Conservation (phyloP, 1,284 basidiomycete genomes). For the Marasmius oreades region DNA sequence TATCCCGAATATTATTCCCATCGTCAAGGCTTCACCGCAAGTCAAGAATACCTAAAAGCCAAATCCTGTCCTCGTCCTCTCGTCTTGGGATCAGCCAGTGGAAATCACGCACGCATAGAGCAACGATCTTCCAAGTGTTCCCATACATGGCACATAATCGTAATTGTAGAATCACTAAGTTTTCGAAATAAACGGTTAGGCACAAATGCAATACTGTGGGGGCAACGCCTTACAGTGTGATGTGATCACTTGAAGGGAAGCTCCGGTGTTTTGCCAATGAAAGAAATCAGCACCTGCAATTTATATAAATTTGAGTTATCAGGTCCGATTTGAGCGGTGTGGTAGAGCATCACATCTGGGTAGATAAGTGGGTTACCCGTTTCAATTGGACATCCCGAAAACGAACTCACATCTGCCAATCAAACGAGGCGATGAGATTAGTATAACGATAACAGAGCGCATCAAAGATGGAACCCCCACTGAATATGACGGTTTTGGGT, state of each 20-base stretch:
- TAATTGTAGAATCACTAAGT: constrained; percentile 13
- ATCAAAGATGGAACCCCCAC: not conserved
- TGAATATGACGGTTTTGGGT: not conserved
- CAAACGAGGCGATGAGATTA: not conserved
- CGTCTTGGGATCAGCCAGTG: not conserved
- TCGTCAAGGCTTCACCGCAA: not conserved
- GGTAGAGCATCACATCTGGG: not conserved
- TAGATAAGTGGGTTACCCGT: not conserved
- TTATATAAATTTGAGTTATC: no score
- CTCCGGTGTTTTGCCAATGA: constrained; percentile 13
- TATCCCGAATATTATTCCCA: constrained; percentile 7
- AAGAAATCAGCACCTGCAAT: constrained; percentile 2
- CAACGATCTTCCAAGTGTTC: constrained; percentile 4
- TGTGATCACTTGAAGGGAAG: constrained; percentile 11
- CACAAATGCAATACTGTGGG: not conserved
- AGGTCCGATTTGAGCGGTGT: no score
- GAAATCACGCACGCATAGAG: not conserved
- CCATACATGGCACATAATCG: constrained; percentile 12
- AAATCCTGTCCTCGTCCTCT: not conserved
- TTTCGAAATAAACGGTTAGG: not conserved
- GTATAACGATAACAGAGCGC: not conserved
- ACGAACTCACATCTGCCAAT: not conserved
- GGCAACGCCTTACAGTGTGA: constrained; percentile 3
- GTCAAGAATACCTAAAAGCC: not conserved
- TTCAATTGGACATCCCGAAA: no score